A percentile compares a stretch with the other conserved stretches of the same genome.
Conservation (phyloP, 1,139 yeast species). For the Saccharomycopsis hybrid region DNA sequence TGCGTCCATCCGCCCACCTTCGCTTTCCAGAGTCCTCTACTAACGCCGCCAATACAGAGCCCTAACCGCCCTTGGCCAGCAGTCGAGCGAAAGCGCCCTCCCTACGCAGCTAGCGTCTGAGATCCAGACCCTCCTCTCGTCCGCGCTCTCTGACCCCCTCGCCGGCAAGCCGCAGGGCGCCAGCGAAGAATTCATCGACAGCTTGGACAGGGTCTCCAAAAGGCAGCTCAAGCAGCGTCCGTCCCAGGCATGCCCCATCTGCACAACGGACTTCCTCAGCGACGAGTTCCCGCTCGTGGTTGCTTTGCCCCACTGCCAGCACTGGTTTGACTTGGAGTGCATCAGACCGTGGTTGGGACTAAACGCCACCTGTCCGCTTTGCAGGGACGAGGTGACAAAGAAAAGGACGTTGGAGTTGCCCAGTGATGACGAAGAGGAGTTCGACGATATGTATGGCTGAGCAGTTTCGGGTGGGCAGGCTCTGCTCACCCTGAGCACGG, state of each 20-base stretch:
- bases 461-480: no score
- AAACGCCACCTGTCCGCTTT: slow-evolving; percentile 81
- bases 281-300: slow-evolving; percentile 80
- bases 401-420: slow-evolving; percentile 40
- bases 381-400: slow-evolving; percentile 63
- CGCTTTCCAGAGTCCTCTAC: not conserved
- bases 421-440: slow-evolving; percentile 62
- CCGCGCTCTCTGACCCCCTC: not conserved
- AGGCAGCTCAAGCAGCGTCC: slow-evolving; percentile 41
- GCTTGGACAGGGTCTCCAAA: slow-evolving; percentile 62
- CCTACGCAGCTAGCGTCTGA: not conserved
- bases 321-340: slow-evolving; percentile 83
- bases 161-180: slow-evolving; percentile 43
- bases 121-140: not conserved
- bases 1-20: no score
- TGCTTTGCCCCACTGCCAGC: slow-evolving; percentile 67
- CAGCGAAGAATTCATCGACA: slow-evolving; percentile 62
- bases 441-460: slow-evolving; percentile 76
- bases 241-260: slow-evolving; percentile 75
- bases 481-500: no score
- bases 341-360: slow-evolving; percentile 82
- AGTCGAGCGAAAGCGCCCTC: not conserved
- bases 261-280: slow-evolving; percentile 64
- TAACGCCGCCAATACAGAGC: not conserved
- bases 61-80: not conserved